Evolutionary conservation across 192 early-diverging fungal species (phyloP).

Genomic region (Backusella circina): DNA sequence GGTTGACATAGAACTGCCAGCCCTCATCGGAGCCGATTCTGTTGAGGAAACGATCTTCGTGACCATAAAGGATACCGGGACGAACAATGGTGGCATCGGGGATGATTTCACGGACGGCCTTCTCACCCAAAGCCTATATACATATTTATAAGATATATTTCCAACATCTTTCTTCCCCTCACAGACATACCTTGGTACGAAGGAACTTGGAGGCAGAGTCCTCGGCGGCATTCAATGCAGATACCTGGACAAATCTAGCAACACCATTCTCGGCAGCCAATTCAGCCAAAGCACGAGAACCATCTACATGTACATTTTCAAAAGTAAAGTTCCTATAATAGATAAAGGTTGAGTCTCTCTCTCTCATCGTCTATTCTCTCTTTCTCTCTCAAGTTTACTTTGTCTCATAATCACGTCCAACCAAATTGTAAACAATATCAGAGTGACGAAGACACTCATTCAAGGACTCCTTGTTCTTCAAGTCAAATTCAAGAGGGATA

Average conservation of each 20-base stretch:
- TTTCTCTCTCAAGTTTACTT: slow-evolving; percentile 67
- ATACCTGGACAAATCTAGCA: slow-evolving; percentile 84
- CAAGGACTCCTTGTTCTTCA: slow-evolving; percentile 83
- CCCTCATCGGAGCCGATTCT: slow-evolving; percentile 65
- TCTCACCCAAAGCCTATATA: slow-evolving; percentile 83
- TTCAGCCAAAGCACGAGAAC: slow-evolving; percentile 76
- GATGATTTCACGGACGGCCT: slow-evolving; percentile 83
- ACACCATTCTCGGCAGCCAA: slow-evolving; percentile 78
- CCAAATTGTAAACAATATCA: slow-evolving; percentile 93
- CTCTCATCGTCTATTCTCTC: background rate
- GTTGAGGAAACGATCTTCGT: slow-evolving; percentile 93
- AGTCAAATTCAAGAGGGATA: slow-evolving; percentile 85
- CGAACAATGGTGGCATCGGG: slow-evolving; percentile 94
- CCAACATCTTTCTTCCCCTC: background rate
- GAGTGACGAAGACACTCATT: slow-evolving; percentile 85
- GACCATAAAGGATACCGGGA: slow-evolving; percentile 82
- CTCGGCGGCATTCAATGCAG: slow-evolving; percentile 74
- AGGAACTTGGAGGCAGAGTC: slow-evolving; percentile 77
- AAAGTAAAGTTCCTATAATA: slow-evolving; percentile 83
- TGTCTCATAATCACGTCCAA: slow-evolving; percentile 89
- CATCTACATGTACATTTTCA: slow-evolving; percentile 82
- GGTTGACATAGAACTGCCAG: slow-evolving; percentile 63
- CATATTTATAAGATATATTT: too few relatives aligned
- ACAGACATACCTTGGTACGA: slow-evolving; percentile 69
- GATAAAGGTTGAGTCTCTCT: background rate